phyloP scores from a whole-genome alignment of 2,329 filamentous ascomycete genomes.

The Zymoseptoria pseudotritici region DNA sequence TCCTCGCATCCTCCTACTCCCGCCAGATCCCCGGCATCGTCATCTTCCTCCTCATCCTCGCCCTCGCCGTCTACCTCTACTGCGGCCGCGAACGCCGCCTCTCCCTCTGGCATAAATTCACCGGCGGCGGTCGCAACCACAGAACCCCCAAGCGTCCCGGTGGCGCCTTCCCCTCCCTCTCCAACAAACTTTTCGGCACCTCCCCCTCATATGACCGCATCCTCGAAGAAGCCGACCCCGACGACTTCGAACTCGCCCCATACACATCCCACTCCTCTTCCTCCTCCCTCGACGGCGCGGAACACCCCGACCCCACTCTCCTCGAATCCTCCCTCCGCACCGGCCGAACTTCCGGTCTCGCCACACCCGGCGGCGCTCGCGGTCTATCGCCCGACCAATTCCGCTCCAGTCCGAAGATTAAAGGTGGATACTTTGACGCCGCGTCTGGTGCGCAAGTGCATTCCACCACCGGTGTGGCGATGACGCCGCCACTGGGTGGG shows the following conservation, averaged over 20 bases:
- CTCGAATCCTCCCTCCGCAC: constrained; percentile 36
- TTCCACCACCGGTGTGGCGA: constrained; percentile 10
- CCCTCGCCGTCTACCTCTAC: constrained; percentile 64
- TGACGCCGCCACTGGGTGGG: background rate
- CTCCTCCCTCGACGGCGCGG: constrained; percentile 13
- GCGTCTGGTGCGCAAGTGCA: constrained; percentile 4
- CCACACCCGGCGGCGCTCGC: constrained; percentile 46
- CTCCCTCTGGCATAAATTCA: constrained; percentile 48
- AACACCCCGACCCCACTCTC: constrained; percentile 1
- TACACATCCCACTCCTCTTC: constrained; percentile 53
- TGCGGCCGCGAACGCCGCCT: constrained; percentile 70
- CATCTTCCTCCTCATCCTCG: constrained; percentile 66
- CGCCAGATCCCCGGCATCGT: constrained; percentile 67
- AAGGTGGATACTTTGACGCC: constrained; percentile 40
- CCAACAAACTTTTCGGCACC: constrained; percentile 57
- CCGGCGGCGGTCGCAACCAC: constrained; percentile 40
- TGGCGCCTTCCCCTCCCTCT: background rate
- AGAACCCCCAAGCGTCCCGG: no score
- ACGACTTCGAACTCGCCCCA: constrained; percentile 66
- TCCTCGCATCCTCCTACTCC: constrained; percentile 58
- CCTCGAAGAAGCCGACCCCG: constrained; percentile 67
- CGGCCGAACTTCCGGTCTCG: constrained; percentile 58
- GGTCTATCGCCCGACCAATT: constrained; percentile 25
- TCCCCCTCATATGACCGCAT: constrained; percentile 66
- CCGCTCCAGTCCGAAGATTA: constrained; percentile 22